A percentile compares a stretch with the other conserved stretches of the same genome.
Conservation (phyloP, 768 basidiomycete species). For the Boletus sp. region DNA sequence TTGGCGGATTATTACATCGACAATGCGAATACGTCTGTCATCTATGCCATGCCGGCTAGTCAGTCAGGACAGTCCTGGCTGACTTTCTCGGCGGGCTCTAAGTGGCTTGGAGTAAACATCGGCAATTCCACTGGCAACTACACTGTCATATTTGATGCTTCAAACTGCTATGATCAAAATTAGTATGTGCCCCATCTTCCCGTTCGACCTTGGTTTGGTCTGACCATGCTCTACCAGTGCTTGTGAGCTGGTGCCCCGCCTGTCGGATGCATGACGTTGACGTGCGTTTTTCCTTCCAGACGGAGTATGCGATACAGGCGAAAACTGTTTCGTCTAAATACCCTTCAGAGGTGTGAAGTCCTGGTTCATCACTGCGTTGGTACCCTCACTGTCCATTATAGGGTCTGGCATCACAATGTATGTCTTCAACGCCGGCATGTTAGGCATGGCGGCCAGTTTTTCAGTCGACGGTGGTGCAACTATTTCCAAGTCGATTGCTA, state of each 20-base stretch:
- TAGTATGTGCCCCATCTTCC: constrained; percentile 16
- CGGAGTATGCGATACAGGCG: constrained; percentile 10
- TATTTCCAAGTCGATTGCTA: background rate
- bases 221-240: constrained; percentile 12
- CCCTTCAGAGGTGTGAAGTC: constrained; percentile 19
- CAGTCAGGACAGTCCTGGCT: no score
- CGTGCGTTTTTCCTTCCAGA: constrained; percentile 3
- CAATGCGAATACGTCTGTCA: no score
- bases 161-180: constrained; percentile 22
- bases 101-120: background rate
- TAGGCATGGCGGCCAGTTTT: constrained; percentile 24
- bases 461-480: no score
- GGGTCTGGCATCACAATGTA: no score
- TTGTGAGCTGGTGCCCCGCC: constrained; percentile 10
- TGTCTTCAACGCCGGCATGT: constrained; percentile 17
- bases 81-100: background rate
- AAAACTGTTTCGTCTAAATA: constrained; percentile 17
- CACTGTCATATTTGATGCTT: constrained; percentile 13
- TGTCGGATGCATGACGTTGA: background rate
- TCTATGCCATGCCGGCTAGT: no score
- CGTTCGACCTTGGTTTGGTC: background rate
- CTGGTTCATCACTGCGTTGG: background rate
- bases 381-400: background rate
- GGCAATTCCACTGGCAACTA: constrained; percentile 20
- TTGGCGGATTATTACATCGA: no score